Conservation (phyloP, 805 yeast species). For the Naumovozyma dairenensis region DNA sequence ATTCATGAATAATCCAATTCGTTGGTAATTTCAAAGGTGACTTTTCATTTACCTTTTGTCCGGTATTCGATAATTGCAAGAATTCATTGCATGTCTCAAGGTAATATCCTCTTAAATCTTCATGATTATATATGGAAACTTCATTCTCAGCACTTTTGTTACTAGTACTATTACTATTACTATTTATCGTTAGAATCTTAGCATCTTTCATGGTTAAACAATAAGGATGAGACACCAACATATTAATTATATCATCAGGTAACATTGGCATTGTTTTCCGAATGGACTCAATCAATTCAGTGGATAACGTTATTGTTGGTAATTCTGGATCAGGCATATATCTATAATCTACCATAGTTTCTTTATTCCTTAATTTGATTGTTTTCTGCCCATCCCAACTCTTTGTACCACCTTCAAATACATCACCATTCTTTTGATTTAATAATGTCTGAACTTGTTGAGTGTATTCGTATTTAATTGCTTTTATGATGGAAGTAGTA, state of each 20-base stretch:
- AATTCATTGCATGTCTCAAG: slow-evolving; percentile 27
- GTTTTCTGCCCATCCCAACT: slow-evolving; percentile 85
- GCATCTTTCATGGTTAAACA: slow-evolving; percentile 65
- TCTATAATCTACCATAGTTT: slow-evolving; percentile 75
- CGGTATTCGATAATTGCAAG: too few relatives aligned
- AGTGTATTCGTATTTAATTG: slow-evolving; percentile 60
- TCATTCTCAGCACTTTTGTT: too few relatives aligned
- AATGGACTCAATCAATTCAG: slow-evolving; percentile 35
- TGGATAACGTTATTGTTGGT: slow-evolving; percentile 42
- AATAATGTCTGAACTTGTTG: slow-evolving; percentile 59
- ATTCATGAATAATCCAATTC: slow-evolving; percentile 78
- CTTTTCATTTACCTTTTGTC: slow-evolving; percentile 16
- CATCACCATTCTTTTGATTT: slow-evolving; percentile 33
- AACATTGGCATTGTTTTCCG: slow-evolving; percentile 39
- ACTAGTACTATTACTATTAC: too few relatives aligned
- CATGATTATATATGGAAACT: slow-evolving; percentile 18
- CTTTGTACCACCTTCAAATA: slow-evolving; percentile 53
- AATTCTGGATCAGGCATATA: slow-evolving; percentile 93
- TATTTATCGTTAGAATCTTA: slow-evolving; percentile 47
- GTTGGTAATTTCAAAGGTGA: slow-evolving; percentile 37
- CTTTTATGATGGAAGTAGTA: slow-evolving; percentile 66
- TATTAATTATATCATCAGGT: slow-evolving; percentile 49
- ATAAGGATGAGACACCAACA: slow-evolving; percentile 41
- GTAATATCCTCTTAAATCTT: slow-evolving; percentile 44
- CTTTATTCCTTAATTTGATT: slow-evolving; percentile 61